A percentile compares a stretch with the other conserved stretches of the same genome.
Evolutionary conservation across 345 rosid genomes (phyloP).

Genomic region (Leavenworthia alabamica): DNA sequence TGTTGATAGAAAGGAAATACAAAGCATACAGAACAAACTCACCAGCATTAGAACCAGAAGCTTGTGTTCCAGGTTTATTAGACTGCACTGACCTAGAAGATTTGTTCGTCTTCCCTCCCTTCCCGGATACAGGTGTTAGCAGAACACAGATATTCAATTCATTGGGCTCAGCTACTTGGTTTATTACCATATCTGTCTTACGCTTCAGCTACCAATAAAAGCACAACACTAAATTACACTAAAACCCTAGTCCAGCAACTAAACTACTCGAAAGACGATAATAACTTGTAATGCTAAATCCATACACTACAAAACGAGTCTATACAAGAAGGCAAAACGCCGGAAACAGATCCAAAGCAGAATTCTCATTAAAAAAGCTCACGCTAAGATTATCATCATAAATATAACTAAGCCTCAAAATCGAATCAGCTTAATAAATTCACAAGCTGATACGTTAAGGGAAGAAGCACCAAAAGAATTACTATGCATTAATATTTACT

Average conservation of each 20-base stretch:
- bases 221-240: slow-evolving; percentile 9
- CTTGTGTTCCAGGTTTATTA: slow-evolving; percentile 53
- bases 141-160: slow-evolving; percentile 46
- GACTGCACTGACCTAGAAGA: slow-evolving; percentile 52
- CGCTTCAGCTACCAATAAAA: slow-evolving; percentile 57
- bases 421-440: not conserved
- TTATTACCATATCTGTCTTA: slow-evolving; percentile 57
- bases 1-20: not conserved
- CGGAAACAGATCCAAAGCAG: slow-evolving; percentile 31
- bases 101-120: slow-evolving; percentile 64
- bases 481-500: slow-evolving; percentile 52
- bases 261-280: not conserved
- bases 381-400: not conserved
- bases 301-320: not conserved
- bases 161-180: slow-evolving; percentile 47
- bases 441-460: not conserved
- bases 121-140: slow-evolving; percentile 72
- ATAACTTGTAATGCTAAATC: slow-evolving; percentile 24
- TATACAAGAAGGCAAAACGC: not conserved
- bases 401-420: not conserved
- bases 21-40: slow-evolving; percentile 19
- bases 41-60: slow-evolving; percentile 64
- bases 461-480: no score
- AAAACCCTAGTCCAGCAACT: slow-evolving; percentile 22
- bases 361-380: slow-evolving; percentile 12